These are phyloP conservation scores for Lyophyllum decastes DNA, from an alignment of 768 basidiomycete genomes.

Conservation along the genomic window DNA sequence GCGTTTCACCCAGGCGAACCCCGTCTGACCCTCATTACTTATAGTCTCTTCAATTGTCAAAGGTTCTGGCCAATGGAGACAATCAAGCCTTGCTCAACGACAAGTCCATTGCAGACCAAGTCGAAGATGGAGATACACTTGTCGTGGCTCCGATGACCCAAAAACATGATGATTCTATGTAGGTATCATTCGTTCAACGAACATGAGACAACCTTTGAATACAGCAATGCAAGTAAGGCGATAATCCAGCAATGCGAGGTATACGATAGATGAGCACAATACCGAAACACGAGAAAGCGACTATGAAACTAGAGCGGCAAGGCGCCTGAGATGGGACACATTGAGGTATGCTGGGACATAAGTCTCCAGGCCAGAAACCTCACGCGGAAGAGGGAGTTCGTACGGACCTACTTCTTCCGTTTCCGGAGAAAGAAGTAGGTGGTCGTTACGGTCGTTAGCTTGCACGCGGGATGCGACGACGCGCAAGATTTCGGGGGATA, in stretches of 20 bases:
- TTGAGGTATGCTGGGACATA: slow-evolving; percentile 93
- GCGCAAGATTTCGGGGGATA: slow-evolving; percentile 94
- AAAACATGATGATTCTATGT: not conserved
- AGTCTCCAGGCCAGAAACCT: slow-evolving; percentile 95
- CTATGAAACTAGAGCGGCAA: slow-evolving; percentile 85
- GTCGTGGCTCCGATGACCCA: slow-evolving; percentile 2
- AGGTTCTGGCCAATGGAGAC: slow-evolving; percentile 25
- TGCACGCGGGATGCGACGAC: slow-evolving; percentile 96
- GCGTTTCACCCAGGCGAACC: not conserved
- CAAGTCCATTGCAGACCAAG: slow-evolving; percentile 45
- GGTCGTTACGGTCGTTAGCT: slow-evolving; percentile 96
- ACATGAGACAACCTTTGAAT: slow-evolving; percentile 29
- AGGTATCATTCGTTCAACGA: slow-evolving; percentile 6
- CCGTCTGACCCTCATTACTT: not conserved
- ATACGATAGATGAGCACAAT: slow-evolving; percentile 43
- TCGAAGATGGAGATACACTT: slow-evolving; percentile 50
- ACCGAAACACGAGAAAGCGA: slow-evolving; percentile 19
- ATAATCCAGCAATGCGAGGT: slow-evolving; percentile 44
- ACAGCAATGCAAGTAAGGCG: slow-evolving; percentile 38
- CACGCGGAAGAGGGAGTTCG: slow-evolving; percentile 90
- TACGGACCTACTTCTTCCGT: slow-evolving; percentile 97
- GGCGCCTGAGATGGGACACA: slow-evolving; percentile 83
- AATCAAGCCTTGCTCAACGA: slow-evolving; percentile 46
- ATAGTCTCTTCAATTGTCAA: slow-evolving; percentile 45
- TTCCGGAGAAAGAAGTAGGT: slow-evolving; percentile 92